Evolutionary conservation across 2,329 filamentous ascomycete genomes (phyloP).

Genomic region (Cercospora beticola): DNA sequence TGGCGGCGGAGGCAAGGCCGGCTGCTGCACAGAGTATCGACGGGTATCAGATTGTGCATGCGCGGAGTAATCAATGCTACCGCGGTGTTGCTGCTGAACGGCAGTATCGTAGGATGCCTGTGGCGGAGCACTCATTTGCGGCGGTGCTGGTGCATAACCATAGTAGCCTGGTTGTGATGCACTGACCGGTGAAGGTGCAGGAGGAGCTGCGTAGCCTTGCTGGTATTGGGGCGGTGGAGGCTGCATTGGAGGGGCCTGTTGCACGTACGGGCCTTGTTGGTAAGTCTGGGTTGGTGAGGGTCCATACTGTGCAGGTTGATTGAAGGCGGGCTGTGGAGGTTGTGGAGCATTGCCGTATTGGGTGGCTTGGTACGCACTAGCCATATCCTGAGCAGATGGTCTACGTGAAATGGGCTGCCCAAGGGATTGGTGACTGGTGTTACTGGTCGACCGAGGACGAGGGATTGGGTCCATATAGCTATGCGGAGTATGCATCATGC

Average conservation of each 20-base stretch:
- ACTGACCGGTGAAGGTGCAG: slow-evolving; percentile 31
- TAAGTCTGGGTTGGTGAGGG: slow-evolving; percentile 32
- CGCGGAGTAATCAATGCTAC: slow-evolving; percentile 42
- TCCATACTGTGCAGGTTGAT: slow-evolving; percentile 40
- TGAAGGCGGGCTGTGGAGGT: slow-evolving; percentile 40
- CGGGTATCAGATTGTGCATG: slow-evolving; percentile 40
- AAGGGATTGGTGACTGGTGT: slow-evolving; percentile 37
- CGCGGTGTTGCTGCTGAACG: slow-evolving; percentile 37
- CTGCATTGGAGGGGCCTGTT: slow-evolving; percentile 38
- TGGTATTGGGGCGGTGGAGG: slow-evolving; percentile 33
- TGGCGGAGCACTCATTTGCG: slow-evolving; percentile 41
- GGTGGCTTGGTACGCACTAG: slow-evolving; percentile 43
- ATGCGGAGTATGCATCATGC: slow-evolving; percentile 27
- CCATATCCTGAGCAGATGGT: slow-evolving; percentile 48
- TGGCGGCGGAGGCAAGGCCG: slow-evolving; percentile 38
- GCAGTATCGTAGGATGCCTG: slow-evolving; percentile 27
- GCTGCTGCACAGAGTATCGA: slow-evolving; percentile 43
- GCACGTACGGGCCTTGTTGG: slow-evolving; percentile 32
- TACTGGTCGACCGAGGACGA: slow-evolving; percentile 42
- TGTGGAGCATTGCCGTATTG: slow-evolving; percentile 41
- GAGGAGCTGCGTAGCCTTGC: slow-evolving; percentile 29
- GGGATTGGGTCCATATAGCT: slow-evolving; percentile 37
- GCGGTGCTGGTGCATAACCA: slow-evolving; percentile 38
- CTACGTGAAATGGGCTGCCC: slow-evolving; percentile 38
- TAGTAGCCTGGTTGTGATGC: slow-evolving; percentile 41